Percentiles rank a stretch among this genome's conserved stretches.
These are phyloP conservation scores for Debaryomyces coudertii DNA, from an alignment of 1,139 yeast species.

Conservation along the genomic window DNA sequence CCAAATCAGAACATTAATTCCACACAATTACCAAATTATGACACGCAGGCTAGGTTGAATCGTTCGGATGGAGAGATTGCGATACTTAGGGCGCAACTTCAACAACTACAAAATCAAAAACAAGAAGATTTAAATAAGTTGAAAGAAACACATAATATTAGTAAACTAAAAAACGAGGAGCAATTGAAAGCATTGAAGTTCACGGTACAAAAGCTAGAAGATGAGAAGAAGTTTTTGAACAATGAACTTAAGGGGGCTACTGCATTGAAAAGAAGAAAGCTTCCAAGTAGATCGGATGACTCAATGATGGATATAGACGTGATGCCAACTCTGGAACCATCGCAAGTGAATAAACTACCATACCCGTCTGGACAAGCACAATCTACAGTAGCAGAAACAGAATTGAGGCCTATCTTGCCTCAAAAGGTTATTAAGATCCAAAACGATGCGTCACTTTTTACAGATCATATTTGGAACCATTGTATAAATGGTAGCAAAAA, in stretches of 20 bases:
- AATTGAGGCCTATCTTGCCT: constrained; percentile 9
- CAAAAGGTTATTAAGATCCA: constrained; percentile 29
- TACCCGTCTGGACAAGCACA: constrained; percentile 1
- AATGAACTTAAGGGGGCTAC: constrained; percentile 39
- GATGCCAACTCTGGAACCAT: constrained; percentile 1
- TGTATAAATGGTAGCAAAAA: constrained; percentile 53
- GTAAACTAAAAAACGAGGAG: constrained; percentile 38
- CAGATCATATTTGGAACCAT: constrained; percentile 41
- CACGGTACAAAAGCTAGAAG: constrained; percentile 60
- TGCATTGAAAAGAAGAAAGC: constrained; percentile 20
- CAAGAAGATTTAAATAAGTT: constrained; percentile 48
- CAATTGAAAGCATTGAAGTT: constrained; percentile 46
- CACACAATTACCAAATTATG: constrained; percentile 13
- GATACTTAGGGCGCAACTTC: constrained; percentile 66
- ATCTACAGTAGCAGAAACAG: not conserved
- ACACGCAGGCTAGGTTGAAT: constrained; percentile 33
- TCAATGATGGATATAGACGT: constrained; percentile 8
- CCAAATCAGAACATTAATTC: not conserved
- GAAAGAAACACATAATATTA: constrained; percentile 33
- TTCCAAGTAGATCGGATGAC: constrained; percentile 7
- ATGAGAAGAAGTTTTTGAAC: constrained; percentile 68
- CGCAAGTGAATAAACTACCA: not conserved
- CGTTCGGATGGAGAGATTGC: constrained; percentile 79
- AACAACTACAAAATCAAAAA: constrained; percentile 48
- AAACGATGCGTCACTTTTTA: constrained; percentile 39